Percentiles rank a stretch among this genome's conserved stretches.
Conservation (phyloP, 192 early-diverging fungal genomes). For the Linnemannia schmuckeri region DNA sequence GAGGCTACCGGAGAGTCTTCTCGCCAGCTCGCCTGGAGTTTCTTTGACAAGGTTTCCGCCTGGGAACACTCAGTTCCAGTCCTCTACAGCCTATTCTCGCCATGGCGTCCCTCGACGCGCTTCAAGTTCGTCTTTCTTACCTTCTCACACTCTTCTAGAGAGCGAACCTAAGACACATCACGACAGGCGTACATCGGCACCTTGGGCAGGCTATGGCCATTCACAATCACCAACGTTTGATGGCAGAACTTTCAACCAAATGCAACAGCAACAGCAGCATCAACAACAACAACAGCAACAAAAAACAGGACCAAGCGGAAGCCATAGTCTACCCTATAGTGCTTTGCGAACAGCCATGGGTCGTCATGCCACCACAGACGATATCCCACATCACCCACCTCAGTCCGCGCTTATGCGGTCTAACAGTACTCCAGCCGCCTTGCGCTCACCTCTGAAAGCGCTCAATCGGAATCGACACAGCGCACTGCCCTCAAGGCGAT, state of each 20-base stretch:
- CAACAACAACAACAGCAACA: constrained; percentile 8
- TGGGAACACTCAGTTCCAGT: constrained; percentile 20
- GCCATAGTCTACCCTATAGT: constrained; percentile 20
- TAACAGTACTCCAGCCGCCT: constrained; percentile 45
- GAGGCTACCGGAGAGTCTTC: constrained; percentile 20
- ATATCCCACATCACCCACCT: constrained; percentile 24
- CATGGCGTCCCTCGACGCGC: constrained; percentile 33
- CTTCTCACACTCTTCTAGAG: constrained; percentile 19
- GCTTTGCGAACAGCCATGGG: constrained; percentile 12
- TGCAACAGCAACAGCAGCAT: neutral
- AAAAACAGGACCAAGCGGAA: constrained; percentile 5
- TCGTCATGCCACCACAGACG: constrained; percentile 24
- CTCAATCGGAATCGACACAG: constrained; percentile 37
- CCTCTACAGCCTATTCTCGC: constrained; percentile 19
- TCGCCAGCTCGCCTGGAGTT: neutral
- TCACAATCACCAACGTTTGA: constrained; percentile 19
- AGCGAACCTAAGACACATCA: constrained; percentile 24
- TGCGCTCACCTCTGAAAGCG: constrained; percentile 28
- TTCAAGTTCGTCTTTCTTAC: constrained; percentile 43
- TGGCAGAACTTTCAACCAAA: neutral
- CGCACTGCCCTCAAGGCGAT: constrained; percentile 31
- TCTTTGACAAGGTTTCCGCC: constrained; percentile 16
- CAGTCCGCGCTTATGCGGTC: constrained; percentile 42
- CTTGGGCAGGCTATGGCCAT: constrained; percentile 24
- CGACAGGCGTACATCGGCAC: constrained; percentile 40